phyloP scores from a whole-genome alignment of 2,329 filamentous ascomycete genomes.

The Bretziella fagacearum region DNA sequence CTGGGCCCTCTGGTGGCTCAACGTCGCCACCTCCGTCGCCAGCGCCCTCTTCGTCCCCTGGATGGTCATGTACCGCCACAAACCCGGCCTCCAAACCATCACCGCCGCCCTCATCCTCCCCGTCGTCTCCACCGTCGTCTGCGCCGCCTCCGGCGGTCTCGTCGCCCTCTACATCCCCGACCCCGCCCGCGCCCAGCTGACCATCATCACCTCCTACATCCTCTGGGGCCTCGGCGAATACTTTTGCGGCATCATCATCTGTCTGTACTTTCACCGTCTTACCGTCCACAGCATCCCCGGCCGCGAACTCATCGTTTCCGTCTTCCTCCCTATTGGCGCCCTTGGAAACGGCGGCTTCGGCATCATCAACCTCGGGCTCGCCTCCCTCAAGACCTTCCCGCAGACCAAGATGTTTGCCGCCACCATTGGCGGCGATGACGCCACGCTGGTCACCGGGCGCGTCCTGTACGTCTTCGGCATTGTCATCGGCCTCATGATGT shows the following conservation, averaged over 20 bases:
- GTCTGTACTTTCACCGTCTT: slow-evolving; percentile 55
- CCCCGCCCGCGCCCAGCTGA: slow-evolving; percentile 38
- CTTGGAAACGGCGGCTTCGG: slow-evolving; percentile 49
- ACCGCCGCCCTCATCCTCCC: slow-evolving; percentile 50
- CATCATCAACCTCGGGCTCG: slow-evolving; percentile 33
- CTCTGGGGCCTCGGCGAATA: slow-evolving; percentile 48
- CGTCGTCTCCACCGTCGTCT: slow-evolving; percentile 51
- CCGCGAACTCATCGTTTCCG: slow-evolving; percentile 48
- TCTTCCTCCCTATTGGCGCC: slow-evolving; percentile 50
- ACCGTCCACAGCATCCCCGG: slow-evolving; percentile 49
- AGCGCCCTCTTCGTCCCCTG: slow-evolving; percentile 39
- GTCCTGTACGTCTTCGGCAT: slow-evolving; percentile 44
- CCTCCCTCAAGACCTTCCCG: slow-evolving; percentile 27
- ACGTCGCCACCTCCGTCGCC: slow-evolving; percentile 34
- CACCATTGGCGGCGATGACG: slow-evolving; percentile 17
- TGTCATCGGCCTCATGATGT: slow-evolving; percentile 27
- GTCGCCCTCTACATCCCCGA: slow-evolving; percentile 43
- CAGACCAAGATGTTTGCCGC: slow-evolving; percentile 25
- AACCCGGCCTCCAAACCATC: slow-evolving; percentile 36
- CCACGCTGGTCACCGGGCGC: slow-evolving; percentile 23
- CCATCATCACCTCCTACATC: slow-evolving; percentile 46
- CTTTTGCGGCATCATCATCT: slow-evolving; percentile 44
- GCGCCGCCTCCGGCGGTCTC: slow-evolving; percentile 45
- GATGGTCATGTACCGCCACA: slow-evolving; percentile 34
- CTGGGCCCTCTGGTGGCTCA: slow-evolving; percentile 43